Conservation (phyloP, 2,329 filamentous ascomycete genomes). For the Apiospora hydei region DNA sequence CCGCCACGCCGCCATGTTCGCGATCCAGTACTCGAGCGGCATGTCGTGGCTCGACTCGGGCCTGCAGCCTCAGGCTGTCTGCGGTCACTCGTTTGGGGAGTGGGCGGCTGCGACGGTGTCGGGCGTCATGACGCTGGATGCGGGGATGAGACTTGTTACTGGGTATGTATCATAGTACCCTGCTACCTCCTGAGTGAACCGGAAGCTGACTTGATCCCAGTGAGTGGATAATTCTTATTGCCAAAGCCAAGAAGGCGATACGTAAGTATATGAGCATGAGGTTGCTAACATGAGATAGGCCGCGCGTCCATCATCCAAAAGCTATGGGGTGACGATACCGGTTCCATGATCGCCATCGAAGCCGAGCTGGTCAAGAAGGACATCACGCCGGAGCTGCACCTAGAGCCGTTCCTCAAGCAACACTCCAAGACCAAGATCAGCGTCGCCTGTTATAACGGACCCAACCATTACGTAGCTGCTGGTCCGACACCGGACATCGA, state of each 20-base stretch:
- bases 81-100: conserved; percentile 53
- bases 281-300: too few species aligned
- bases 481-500: conserved; percentile 15
- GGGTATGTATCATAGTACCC: conserved; percentile 33
- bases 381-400: background rate
- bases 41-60: conserved; percentile 47
- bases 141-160: conserved; percentile 42
- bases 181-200: too few species aligned
- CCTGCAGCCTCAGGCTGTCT: conserved; percentile 36
- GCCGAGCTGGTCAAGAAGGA: conserved; percentile 22
- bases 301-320: conserved; percentile 42
- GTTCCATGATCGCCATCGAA: conserved; percentile 47
- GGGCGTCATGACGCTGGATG: conserved; percentile 40
- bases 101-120: conserved; percentile 49
- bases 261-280: too few species aligned
- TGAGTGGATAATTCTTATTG: too few species aligned
- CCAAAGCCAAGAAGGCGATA: too few species aligned
- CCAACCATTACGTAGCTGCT: background rate
- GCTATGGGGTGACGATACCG: conserved; percentile 45
- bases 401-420: background rate
- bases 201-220: too few species aligned
- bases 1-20: conserved; percentile 50
- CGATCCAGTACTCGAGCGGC: conserved; percentile 48
- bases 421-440: background rate
- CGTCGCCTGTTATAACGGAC: background rate